Evolutionary conservation across 768 basidiomycete genomes (phyloP).

Genomic region (Tubosaeta sp.): DNA sequence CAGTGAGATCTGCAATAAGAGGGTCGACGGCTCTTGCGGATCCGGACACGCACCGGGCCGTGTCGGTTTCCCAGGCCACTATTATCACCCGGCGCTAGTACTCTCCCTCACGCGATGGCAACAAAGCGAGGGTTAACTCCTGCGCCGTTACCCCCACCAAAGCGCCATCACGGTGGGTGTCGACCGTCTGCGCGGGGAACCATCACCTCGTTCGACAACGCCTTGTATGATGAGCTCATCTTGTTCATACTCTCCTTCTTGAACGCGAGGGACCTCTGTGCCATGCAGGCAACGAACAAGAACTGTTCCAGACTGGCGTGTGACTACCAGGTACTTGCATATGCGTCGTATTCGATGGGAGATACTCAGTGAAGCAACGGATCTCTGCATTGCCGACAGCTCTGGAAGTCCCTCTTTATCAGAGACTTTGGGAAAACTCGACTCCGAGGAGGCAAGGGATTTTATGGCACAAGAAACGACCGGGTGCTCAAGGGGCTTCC

Average conservation of each 20-base stretch:
- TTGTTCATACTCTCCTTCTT: constrained; percentile 72
- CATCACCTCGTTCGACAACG: constrained; percentile 44
- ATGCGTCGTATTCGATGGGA: not conserved
- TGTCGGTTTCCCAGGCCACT: constrained; percentile 3
- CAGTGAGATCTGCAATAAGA: constrained; percentile 7
- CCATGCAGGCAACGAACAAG: constrained; percentile 54
- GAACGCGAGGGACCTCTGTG: constrained; percentile 62
- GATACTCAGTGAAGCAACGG: constrained; percentile 8
- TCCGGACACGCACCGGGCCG: constrained; percentile 5
- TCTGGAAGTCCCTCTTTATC: constrained; percentile 69
- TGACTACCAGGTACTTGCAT: constrained; percentile 55
- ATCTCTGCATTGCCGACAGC: constrained; percentile 27
- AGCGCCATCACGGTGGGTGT: constrained; percentile 42
- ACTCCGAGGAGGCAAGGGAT: constrained; percentile 64
- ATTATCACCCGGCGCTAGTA: not conserved
- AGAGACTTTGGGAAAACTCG: constrained; percentile 62
- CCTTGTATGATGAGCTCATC: constrained; percentile 73
- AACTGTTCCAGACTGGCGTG: constrained; percentile 64
- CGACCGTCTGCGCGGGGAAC: constrained; percentile 10
- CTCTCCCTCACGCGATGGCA: constrained; percentile 3
- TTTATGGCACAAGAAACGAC: constrained; percentile 51
- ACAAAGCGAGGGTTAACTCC: constrained; percentile 50
- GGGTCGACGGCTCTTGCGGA: not conserved
- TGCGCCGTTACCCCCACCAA: constrained; percentile 49
- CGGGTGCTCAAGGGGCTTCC: constrained; percentile 59